Evolutionary conservation across 2,329 filamentous ascomycete genomes (phyloP).

Genomic region (Lachnellula suecica): DNA sequence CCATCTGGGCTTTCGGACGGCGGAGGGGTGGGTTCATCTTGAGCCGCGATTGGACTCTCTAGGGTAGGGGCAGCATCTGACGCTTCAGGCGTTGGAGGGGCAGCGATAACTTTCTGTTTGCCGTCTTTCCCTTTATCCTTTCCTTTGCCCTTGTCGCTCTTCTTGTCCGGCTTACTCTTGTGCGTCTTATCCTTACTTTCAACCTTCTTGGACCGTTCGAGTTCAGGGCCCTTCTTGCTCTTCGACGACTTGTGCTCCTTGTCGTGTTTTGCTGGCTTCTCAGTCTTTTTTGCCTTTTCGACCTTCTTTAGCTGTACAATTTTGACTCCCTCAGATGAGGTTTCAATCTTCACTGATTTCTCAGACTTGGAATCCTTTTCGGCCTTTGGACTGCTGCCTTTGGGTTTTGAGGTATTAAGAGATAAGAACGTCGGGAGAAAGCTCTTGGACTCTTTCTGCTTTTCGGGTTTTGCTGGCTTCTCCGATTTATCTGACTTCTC

Average conservation of each 20-base stretch:
- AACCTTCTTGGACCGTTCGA: constrained; percentile 4
- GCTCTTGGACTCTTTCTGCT: constrained; percentile 1
- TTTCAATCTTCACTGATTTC: not conserved
- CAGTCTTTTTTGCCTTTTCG: not conserved
- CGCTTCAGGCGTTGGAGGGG: constrained; percentile 5
- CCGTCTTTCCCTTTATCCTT: constrained; percentile 8
- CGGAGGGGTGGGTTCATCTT: constrained; percentile 7
- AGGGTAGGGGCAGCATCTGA: constrained; percentile 2
- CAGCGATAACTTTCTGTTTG: constrained; percentile 6
- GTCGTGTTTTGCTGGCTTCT: constrained; percentile 4
- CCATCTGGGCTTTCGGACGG: constrained; percentile 1
- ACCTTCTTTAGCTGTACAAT: not conserved
- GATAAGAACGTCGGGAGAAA: too few species aligned
- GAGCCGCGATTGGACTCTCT: not conserved
- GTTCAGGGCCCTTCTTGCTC: constrained; percentile 9
- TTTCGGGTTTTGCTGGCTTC: not conserved
- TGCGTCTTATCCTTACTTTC: not conserved
- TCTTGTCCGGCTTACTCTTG: constrained; percentile 10
- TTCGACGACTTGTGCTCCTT: too few species aligned
- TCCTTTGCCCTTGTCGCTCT: constrained; percentile 9
- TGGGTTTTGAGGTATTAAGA: too few species aligned
- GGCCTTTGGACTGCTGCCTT: constrained; percentile 12
- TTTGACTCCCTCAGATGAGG: not conserved
- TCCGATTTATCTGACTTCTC: not conserved
- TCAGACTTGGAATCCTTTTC: constrained; percentile 14